Evolutionary conservation across 495 filamentous ascomycete genomes (phyloP).

Genomic region (Xylaria longipes): DNA sequence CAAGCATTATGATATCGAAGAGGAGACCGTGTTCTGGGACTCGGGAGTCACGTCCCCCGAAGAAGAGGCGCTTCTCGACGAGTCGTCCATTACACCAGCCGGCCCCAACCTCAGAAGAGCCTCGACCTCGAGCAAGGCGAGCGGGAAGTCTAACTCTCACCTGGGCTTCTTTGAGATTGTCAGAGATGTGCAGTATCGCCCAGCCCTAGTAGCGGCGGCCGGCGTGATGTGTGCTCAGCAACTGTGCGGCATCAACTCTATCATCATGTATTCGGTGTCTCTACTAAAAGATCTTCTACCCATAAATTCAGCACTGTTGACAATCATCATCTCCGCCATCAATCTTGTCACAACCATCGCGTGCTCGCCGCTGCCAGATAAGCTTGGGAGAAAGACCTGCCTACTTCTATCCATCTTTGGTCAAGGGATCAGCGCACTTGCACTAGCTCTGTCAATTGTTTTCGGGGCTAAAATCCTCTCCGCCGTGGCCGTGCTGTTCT

Average conservation of each 20-base stretch:
- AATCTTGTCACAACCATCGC: constrained; percentile 83
- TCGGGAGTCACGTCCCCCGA: constrained; percentile 48
- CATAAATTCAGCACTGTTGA: constrained; percentile 76
- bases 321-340: constrained; percentile 82
- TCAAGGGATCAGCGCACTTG: constrained; percentile 77
- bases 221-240: constrained; percentile 94
- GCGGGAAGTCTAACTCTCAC: constrained; percentile 45
- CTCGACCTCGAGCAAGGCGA: constrained; percentile 54
- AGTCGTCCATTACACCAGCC: constrained; percentile 30
- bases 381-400: constrained; percentile 82
- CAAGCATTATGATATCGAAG: constrained; percentile 68
- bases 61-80: constrained; percentile 55
- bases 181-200: constrained; percentile 68
- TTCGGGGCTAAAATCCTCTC: constrained; percentile 72
- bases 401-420: constrained; percentile 80
- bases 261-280: constrained; percentile 97
- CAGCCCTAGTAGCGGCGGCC: constrained; percentile 82
- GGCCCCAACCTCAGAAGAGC: constrained; percentile 34
- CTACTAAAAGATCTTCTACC: constrained; percentile 79
- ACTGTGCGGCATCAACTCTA: constrained; percentile 90
- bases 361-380: constrained; percentile 84
- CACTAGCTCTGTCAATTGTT: constrained; percentile 77
- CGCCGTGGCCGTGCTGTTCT: constrained; percentile 79
- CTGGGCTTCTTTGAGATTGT: constrained; percentile 73
- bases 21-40: constrained; percentile 74